Percentiles rank a stretch among this genome's conserved stretches.
Conservation (phyloP, 306 rosid species). For the Sesbania bispinosa region DNA sequence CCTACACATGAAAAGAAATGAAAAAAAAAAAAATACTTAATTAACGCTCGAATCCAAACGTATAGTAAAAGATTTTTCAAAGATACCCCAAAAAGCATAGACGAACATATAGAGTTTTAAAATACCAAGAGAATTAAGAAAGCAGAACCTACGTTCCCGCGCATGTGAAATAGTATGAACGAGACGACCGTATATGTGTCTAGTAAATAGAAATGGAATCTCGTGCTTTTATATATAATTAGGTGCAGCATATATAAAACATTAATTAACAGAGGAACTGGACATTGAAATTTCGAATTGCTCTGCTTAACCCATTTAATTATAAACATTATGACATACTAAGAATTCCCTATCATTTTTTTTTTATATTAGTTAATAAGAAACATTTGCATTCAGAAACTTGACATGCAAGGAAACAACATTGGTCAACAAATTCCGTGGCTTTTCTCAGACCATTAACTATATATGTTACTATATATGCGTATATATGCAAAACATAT, state of each 20-base stretch:
- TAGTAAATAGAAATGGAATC: conserved; percentile 40
- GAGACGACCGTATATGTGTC: conserved; percentile 5
- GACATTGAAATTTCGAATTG: no score
- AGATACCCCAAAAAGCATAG: conserved; percentile 34
- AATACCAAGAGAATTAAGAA: conserved; percentile 24
- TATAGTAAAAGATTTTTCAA: neutral
- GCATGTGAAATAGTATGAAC: conserved; percentile 50
- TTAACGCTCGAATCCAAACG: neutral
- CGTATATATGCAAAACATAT: neutral
- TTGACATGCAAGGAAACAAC: conserved; percentile 43
- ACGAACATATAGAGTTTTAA: neutral
- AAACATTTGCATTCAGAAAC: conserved; percentile 23
- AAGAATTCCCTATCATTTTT: neutral
- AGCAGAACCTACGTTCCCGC: conserved; percentile 7
- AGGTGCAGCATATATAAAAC: no score
- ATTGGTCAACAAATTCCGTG: conserved; percentile 24
- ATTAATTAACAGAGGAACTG: no score
- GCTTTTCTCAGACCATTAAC: neutral
- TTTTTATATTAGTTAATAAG: no score
- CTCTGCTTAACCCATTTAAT: neutral
- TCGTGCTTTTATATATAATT: no score
- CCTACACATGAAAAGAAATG: conserved; percentile 6
- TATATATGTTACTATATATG: no score
- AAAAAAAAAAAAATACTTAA: neutral
- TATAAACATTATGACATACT: neutral